A percentile compares a stretch with the other conserved stretches of the same genome.
phyloP scores from a whole-genome alignment of 257 asterid species.

The Agastache rugosa region DNA sequence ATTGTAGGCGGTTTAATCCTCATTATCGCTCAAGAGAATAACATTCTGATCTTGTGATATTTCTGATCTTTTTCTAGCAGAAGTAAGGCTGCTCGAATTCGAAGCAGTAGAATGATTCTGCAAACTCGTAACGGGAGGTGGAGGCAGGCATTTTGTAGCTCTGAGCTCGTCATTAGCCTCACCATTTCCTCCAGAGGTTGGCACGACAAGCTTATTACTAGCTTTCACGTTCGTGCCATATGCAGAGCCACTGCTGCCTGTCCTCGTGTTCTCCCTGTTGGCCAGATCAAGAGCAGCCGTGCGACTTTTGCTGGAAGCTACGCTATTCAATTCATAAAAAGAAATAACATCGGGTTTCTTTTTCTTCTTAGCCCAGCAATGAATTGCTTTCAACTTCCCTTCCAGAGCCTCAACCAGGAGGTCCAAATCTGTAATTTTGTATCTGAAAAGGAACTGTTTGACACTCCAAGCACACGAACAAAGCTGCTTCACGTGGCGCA shows the following conservation, averaged over 20 bases:
- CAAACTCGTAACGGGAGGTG: neutral
- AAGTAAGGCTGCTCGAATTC: neutral
- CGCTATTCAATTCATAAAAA: neutral
- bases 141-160: neutral
- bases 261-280: neutral
- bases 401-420: slow-evolving; percentile 73
- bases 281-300: neutral
- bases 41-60: neutral
- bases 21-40: slow-evolving; percentile 44
- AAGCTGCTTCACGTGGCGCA: slow-evolving; percentile 61
- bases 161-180: slow-evolving; percentile 11
- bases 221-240: neutral
- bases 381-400: slow-evolving; percentile 53
- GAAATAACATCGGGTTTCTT: neutral
- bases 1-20: slow-evolving; percentile 26
- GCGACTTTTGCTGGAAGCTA: neutral
- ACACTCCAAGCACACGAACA: slow-evolving; percentile 67
- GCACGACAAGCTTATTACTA: neutral
- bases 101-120: neutral
- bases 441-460: slow-evolving; percentile 53
- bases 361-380: slow-evolving; percentile 48
- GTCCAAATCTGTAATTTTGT: slow-evolving; percentile 50
- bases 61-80: neutral
- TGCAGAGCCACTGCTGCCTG: neutral
- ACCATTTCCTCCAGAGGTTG: neutral